These are phyloP conservation scores for Daldinia sp. DNA, from an alignment of 2,329 filamentous ascomycete species.

Conservation along the genomic window DNA sequence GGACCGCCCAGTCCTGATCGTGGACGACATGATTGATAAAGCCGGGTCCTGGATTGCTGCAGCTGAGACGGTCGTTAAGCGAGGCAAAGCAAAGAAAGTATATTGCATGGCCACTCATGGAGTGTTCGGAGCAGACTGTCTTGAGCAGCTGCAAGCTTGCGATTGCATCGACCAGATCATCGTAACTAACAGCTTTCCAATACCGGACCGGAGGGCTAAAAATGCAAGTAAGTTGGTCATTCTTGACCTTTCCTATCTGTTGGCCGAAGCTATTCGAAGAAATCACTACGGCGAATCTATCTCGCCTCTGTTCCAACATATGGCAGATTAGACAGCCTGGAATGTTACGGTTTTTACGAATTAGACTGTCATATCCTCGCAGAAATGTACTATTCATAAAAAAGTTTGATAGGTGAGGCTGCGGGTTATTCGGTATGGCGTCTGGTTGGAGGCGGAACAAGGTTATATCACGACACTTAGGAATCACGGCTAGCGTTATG, in stretches of 20 bases:
- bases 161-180: slow-evolving; percentile 93
- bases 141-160: slow-evolving; percentile 90
- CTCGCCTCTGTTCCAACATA: slow-evolving; percentile 73
- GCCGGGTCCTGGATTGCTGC: slow-evolving; percentile 96
- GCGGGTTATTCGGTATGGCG: slow-evolving; percentile 42
- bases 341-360: slow-evolving; percentile 38
- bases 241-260: slow-evolving; percentile 85
- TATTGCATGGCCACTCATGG: slow-evolving; percentile 98
- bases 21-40: slow-evolving; percentile 99
- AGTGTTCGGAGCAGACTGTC: slow-evolving; percentile 87
- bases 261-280: slow-evolving; percentile 91
- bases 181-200: slow-evolving; percentile 97
- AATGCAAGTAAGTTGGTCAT: slow-evolving; percentile 84
- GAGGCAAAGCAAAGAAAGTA: slow-evolving; percentile 88
- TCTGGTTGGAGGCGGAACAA: slow-evolving; percentile 34
- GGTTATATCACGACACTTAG: slow-evolving; percentile 28
- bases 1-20: slow-evolving; percentile 87
- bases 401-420: slow-evolving; percentile 40
- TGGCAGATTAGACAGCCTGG: slow-evolving; percentile 57
- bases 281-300: slow-evolving; percentile 96
- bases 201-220: slow-evolving; percentile 75
- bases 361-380: slow-evolving; percentile 21
- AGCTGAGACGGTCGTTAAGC: slow-evolving; percentile 94
- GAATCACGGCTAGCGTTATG: slow-evolving; percentile 38
- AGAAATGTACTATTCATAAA: slow-evolving; percentile 36